Evolutionary conservation across 495 filamentous ascomycete genomes (phyloP).

Genomic region (Penicillium verhagenii): DNA sequence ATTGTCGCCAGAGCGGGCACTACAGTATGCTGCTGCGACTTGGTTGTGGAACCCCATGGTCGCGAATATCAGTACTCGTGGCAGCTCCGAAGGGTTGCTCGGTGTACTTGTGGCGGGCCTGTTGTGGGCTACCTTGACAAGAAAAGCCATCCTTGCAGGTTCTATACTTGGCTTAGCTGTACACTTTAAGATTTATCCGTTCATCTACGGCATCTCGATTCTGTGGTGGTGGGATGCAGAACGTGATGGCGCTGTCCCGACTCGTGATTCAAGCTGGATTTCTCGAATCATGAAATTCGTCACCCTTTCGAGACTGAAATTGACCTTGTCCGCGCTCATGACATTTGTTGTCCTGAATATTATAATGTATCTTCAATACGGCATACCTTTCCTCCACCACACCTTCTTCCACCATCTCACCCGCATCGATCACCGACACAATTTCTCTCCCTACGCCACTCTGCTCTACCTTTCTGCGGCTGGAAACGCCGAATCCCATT

Average conservation of each 20-base stretch:
- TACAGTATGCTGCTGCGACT: conserved; percentile 70
- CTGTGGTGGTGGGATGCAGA: conserved; percentile 81
- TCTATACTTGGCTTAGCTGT: conserved; percentile 77
- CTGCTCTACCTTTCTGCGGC: conserved; percentile 82
- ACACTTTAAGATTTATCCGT: conserved; percentile 98
- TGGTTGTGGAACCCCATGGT: conserved; percentile 99
- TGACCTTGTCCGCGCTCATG: conserved; percentile 62
- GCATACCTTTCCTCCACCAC: conserved; percentile 73
- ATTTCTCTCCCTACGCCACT: conserved; percentile 95
- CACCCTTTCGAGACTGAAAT: conserved; percentile 57
- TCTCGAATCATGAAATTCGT: conserved; percentile 50
- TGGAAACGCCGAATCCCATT: conserved; percentile 41
- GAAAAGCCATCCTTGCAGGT: conserved; percentile 63
- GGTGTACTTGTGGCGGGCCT: conserved; percentile 78
- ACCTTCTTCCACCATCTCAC: conserved; percentile 92
- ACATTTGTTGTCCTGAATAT: conserved; percentile 73
- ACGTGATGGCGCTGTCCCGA: conserved; percentile 17
- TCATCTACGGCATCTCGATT: conserved; percentile 86
- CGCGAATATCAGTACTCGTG: conserved; percentile 89
- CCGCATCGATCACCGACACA: conserved; percentile 94
- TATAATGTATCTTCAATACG: conserved; percentile 74
- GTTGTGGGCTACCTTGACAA: conserved; percentile 72
- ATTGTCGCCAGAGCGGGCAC: conserved; percentile 52
- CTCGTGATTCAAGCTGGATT: conserved; percentile 4
- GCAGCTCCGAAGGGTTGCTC: conserved; percentile 88